phyloP scores from a whole-genome alignment of 352 stramenopile genomes.

The Globisporangium solare region DNA sequence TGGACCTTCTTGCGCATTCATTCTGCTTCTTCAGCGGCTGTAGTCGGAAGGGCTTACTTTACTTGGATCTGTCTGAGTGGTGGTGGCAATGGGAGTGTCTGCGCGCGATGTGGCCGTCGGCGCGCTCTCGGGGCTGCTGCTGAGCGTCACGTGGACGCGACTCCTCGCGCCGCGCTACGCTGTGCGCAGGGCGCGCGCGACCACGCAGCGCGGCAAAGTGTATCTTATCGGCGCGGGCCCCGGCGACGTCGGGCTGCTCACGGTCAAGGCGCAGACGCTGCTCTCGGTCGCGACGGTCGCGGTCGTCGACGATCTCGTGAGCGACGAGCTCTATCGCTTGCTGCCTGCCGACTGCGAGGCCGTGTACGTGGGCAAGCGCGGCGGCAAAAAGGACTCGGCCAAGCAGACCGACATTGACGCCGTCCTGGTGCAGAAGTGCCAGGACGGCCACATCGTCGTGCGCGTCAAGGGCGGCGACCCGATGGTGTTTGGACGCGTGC shows the following conservation, averaged over 20 bases:
- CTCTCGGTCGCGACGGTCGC: conserved; percentile 46
- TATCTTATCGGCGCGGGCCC: conserved; percentile 62
- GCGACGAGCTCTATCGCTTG: conserved; percentile 46
- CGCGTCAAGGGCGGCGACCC: conserved; percentile 67
- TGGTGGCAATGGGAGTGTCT: conserved; percentile 13
- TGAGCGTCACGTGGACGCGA: conserved; percentile 27
- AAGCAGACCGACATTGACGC: conserved; percentile 66
- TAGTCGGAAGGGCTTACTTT: too few relatives aligned
- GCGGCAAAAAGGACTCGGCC: conserved; percentile 59
- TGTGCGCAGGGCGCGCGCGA: conserved; percentile 22
- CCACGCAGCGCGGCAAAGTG: conserved; percentile 32
- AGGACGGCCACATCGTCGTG: conserved; percentile 47
- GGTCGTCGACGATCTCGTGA: conserved; percentile 66
- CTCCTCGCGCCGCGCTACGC: conserved; percentile 26
- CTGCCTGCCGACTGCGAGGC: conserved; percentile 53
- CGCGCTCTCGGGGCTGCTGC: conserved; percentile 34
- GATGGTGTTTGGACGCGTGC: conserved; percentile 69
- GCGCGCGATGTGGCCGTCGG: conserved; percentile 40
- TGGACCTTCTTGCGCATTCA: too few relatives aligned
- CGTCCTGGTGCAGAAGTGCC: conserved; percentile 50
- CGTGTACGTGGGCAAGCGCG: conserved; percentile 64
- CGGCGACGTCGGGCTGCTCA: conserved; percentile 53
- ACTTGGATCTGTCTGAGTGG: too few relatives aligned
- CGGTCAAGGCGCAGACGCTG: conserved; percentile 40
- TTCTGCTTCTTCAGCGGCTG: too few relatives aligned